Conservation (phyloP, 306 rosid genomes). For the Ochetophila trinervis region DNA sequence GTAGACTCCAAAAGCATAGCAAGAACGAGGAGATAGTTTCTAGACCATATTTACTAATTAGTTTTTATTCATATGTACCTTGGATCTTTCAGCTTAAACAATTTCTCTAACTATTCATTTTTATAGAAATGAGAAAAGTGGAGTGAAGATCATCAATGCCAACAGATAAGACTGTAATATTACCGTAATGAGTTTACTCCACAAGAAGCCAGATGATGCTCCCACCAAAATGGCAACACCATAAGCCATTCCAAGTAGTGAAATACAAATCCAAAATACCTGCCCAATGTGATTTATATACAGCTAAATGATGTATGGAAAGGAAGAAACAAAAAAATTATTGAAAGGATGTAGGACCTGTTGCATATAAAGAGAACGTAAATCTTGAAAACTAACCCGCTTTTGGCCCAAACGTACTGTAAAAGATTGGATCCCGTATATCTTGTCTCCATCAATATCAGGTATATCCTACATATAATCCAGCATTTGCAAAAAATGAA, state of each 20-base stretch:
- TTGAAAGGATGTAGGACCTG: slow-evolving; percentile 17
- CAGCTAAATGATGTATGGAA: neutral
- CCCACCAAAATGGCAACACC: slow-evolving; percentile 70
- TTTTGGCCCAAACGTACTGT: slow-evolving; percentile 86
- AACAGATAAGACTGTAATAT: slow-evolving; percentile 16
- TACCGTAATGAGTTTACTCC: slow-evolving; percentile 87
- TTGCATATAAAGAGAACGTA: slow-evolving; percentile 19
- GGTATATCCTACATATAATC: slow-evolving; percentile 74
- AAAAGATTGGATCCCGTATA: slow-evolving; percentile 79
- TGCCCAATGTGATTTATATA: slow-evolving; percentile 38
- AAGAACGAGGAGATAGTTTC: too few relatives aligned
- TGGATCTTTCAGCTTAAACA: too few relatives aligned
- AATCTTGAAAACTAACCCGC: slow-evolving; percentile 45
- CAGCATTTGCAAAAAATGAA: slow-evolving; percentile 11
- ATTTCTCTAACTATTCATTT: neutral
- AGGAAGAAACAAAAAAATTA: neutral
- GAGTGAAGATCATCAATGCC: neutral
- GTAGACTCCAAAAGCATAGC: too few relatives aligned
- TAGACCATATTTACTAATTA: too few relatives aligned
- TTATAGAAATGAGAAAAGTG: neutral
- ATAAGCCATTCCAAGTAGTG: slow-evolving; percentile 84
- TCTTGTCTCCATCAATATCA: slow-evolving; percentile 89
- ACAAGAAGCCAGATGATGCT: slow-evolving; percentile 58
- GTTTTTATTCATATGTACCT: too few relatives aligned
- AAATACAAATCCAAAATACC: slow-evolving; percentile 93